Evolutionary conservation across 257 asterid genomes (phyloP), one percentile per base, ranked within the genome.

Genomic region (Solanum corneliomulleri): DNA sequence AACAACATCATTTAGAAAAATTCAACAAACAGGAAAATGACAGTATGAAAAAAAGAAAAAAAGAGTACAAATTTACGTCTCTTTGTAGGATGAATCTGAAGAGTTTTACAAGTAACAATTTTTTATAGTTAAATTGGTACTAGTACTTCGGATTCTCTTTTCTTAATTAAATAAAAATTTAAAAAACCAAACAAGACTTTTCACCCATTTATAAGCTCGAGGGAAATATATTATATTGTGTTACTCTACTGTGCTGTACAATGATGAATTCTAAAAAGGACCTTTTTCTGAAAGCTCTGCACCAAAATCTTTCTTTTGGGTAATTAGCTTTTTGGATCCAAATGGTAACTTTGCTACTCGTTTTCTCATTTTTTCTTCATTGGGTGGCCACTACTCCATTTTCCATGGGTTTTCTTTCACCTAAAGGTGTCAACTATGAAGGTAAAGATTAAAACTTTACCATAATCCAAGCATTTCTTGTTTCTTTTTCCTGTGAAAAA

Each of bases 351-450:
- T 86, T 60, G 87, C 29, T 6, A 86, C 82, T 93, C 29, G 62
- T 86, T 87, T 74, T 96, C 86, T 89, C 89, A 35, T 88, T 92
- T 29, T 31, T 89, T 87, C 76, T 91, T 88, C 84, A 86, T 80
- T 60, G 87, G 90, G 80, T 90, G 70, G 88, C 71, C 20, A 66
- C 58, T 62, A 92, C 85, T 87, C 72, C 84, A 88, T 92, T 90
- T 86, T 90, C 94, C 75, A 87, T 82, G 72, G 92, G 93, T 84
- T 94, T 95, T 89, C 99, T 96, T 81, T 96, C 99, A 6, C 99
- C 99, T 21, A 96, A 96, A 84, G 99, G 99, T 88, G 98, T 96
- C 84, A 96, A 96, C 90, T 96, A 78, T 89, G 99, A 96, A 96
- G 99, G 99, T 94, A 60, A 74, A 21, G 31, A 74, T 39, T 39